Evolutionary conservation across 169 alveolate genomes (phyloP), one percentile per base, ranked within the genome.

Genomic region (Plasmodium coatneyi): DNA sequence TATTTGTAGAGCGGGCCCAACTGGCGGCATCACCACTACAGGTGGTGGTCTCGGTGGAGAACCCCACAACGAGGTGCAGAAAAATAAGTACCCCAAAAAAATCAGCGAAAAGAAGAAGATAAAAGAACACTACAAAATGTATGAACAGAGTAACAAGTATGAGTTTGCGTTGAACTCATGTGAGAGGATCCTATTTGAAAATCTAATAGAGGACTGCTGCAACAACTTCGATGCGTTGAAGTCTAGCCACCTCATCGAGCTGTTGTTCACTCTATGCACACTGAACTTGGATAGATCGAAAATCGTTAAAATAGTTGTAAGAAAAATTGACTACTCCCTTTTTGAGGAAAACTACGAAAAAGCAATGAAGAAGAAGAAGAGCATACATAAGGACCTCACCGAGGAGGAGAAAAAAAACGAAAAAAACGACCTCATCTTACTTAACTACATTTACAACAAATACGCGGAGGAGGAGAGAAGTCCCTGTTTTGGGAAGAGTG

Each of bases 171-270:
- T 87, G 4, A 79, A 87, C 9, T 79, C 93, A 2, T 87, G 80
- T 54, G 89, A 87, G 49, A 78, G 93, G 14, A 87, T 87, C 5
- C 70, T 87, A 39, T 79, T 87, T 39, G 71, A 84, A n/a, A 87
- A 87, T 60, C 49, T 87, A n/a, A 78, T 87, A 0, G 93, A 87
- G 25, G 93, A 87, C 49, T 87, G 93, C 70, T 87, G 93, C 81
- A 87, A 87, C 19, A 87, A 87, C 39, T 78, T 87, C 10, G 89
- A 87, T 16, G 3, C 1, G 32, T n/a, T 87, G 34, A 87, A 78
- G 19, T 54, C 78, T 78, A 6, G 28, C 43, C 71, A 76, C 46
- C 54, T 87, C 0, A 46, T 78, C 10, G 93, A 87, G 46, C 89
- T 87, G 14, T 52, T 87, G 32, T 87, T 78, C 46, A 87, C 93